Percentiles rank a stretch among this genome's conserved stretches.
Conservation (phyloP, 164 flowering plant species). For the Chimonanthus salicifolius region DNA sequence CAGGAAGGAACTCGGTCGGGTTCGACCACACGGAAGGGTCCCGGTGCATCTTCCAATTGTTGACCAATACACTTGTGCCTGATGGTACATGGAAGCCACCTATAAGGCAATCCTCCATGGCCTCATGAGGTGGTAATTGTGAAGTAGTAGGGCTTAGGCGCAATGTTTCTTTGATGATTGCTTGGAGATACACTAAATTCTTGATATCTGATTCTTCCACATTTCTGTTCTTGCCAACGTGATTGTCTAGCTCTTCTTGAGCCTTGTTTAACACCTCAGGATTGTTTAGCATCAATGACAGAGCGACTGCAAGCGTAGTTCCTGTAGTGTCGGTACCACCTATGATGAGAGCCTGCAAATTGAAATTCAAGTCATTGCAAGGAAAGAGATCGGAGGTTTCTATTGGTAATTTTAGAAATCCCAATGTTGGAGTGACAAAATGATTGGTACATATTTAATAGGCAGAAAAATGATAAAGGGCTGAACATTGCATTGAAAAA, state of each 20-base stretch:
- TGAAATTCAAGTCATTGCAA: neutral
- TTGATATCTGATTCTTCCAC: constrained; percentile 30
- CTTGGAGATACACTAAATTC: constrained; percentile 35
- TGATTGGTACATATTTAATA: too few relatives aligned
- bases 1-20: constrained; percentile 20
- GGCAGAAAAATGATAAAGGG: neutral
- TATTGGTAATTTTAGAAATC: too few relatives aligned
- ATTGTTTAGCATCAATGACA: constrained; percentile 26
- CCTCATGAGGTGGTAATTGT: constrained; percentile 14
- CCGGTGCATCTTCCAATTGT: constrained; percentile 25
- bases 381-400: neutral
- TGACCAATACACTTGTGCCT: constrained; percentile 23
- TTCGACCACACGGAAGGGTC: constrained; percentile 25
- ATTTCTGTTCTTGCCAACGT: constrained; percentile 22
- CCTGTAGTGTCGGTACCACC: constrained; percentile 29
- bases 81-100: constrained; percentile 21
- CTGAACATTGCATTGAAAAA: neutral
- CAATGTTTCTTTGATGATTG: constrained; percentile 34
- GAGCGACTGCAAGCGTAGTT: constrained; percentile 22
- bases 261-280: constrained; percentile 17
- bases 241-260: constrained; percentile 27
- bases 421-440: too few relatives aligned
- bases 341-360: constrained; percentile 16
- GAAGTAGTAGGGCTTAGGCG: constrained; percentile 29
- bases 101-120: constrained; percentile 25